Evolutionary conservation across 2,329 filamentous ascomycete species (phyloP).

Genomic region (Colletotrichum noveboracense): DNA sequence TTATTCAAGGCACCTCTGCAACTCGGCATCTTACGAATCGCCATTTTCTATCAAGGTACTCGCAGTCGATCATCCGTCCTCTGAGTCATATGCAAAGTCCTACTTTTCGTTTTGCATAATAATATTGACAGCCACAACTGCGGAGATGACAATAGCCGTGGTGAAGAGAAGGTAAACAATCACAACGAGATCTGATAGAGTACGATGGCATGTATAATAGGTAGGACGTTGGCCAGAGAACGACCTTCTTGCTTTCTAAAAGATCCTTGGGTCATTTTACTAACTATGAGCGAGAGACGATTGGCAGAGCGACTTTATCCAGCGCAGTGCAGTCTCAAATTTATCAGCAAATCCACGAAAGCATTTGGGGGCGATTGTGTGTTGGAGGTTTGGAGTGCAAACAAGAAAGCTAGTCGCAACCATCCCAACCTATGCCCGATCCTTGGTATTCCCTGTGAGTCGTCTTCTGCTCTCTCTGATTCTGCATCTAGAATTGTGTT

Average conservation of each 20-base stretch:
- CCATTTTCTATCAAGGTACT: not conserved
- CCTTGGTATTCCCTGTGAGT: not conserved
- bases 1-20: not conserved
- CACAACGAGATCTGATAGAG: not conserved
- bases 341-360: not conserved
- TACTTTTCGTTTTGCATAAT: not conserved
- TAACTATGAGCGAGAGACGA: not conserved
- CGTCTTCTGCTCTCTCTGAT: not conserved
- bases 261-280: not conserved
- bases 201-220: not conserved
- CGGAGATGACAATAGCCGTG: not conserved
- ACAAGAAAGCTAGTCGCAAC: not conserved
- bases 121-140: not conserved
- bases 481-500: not conserved
- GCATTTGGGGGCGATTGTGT: no score
- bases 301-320: not conserved
- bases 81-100: not conserved
- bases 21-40: not conserved
- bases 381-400: not conserved
- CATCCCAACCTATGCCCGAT: not conserved
- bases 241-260: not conserved
- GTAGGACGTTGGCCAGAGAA: not conserved
- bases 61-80: not conserved
- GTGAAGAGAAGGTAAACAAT: not conserved
- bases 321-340: not conserved